Evolutionary conservation across 805 yeast genomes (phyloP).

Genomic region (Barnettozyma sucrosica): DNA sequence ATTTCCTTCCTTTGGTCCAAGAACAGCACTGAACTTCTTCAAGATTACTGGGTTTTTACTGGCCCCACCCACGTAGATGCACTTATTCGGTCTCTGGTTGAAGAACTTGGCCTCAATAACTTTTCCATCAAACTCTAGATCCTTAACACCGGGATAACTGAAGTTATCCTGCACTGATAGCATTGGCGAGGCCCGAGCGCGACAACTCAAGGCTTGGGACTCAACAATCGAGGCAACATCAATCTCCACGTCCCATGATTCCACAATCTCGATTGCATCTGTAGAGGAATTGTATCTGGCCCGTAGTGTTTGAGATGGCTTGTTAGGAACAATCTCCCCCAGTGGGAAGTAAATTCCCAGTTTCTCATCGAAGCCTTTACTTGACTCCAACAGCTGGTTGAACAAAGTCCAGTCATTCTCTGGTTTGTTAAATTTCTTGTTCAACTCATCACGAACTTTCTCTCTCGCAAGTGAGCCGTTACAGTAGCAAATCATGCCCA

Average conservation of each 20-base stretch:
- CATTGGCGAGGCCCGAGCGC: constrained; percentile 76
- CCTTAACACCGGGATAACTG: not conserved
- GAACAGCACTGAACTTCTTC: constrained; percentile 57
- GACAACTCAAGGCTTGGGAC: constrained; percentile 80
- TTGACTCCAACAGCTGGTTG: constrained; percentile 44
- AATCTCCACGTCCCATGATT: constrained; percentile 43
- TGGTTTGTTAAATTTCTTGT: constrained; percentile 34
- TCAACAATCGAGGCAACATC: constrained; percentile 80
- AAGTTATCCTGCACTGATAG: constrained; percentile 34
- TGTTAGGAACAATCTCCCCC: constrained; percentile 89
- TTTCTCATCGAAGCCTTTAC: constrained; percentile 31
- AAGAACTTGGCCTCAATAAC: constrained; percentile 13
- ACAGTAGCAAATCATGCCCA: constrained; percentile 95
- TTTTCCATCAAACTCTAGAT: constrained; percentile 32
- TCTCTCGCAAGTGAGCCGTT: constrained; percentile 89
- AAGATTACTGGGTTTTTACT: constrained; percentile 68
- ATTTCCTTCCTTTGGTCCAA: constrained; percentile 58
- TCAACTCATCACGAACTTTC: constrained; percentile 57
- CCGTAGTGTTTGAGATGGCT: constrained; percentile 55
- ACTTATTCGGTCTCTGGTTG: constrained; percentile 54
- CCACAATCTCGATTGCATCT: constrained; percentile 28
- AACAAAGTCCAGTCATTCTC: constrained; percentile 54
- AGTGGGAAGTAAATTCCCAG: constrained; percentile 82
- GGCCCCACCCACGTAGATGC: constrained; percentile 86
- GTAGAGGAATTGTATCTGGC: constrained; percentile 33